Evolutionary conservation across 1,139 yeast species (phyloP), one percentile per base, ranked within the genome.

Genomic region (Insectozyma bohioensis): DNA sequence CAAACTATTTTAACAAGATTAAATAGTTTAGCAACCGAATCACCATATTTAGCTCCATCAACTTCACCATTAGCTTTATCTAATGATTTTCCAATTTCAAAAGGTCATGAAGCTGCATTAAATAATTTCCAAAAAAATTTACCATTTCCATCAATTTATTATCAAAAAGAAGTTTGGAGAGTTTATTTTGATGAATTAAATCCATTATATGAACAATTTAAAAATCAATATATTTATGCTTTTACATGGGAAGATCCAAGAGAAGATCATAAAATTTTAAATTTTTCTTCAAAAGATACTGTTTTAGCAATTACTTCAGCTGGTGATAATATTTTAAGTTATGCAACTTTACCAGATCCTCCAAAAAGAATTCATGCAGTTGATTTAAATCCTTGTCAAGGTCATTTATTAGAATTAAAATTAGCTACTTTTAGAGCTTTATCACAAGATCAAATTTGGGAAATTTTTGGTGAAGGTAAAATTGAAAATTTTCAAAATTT

Each of bases 241-340:
- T 85, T 85, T 59, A 85, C 94, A 7, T 85, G 95, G 95, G 95
- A 85, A 59, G 95, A 85, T 54, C 95, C 95, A 20, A 72, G 84
- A 37, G 94, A 83, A 58, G 95, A 85, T 58, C 74, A 78, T 43
- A 69, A 71, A 27, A 80, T 85, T 39, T 67, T 85, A 46, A 72
- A 78, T 32, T 67, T 85, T 47, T 65, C 68, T 24, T 60, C 76
- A 11, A 67, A 73, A 20, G 95, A 85, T 49, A 81, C 86, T 1
- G 85, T 85, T 7, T 68, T 85, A 47, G 92, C 92, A 16, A 85
- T 85, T 39, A 84, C 95, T 6, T 83, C 92, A 30, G 95, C 95
- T 6, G 92, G 94, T 45, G 95, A 85, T 57, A 85, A 85, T 51
- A 68, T 85, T 42, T 67, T 85, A 45, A 74, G 85, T 14, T 85